Percentiles rank a stretch among this genome's conserved stretches.
Conservation (phyloP, 176 grass and related monocot species). For the Themeda triandra region DNA sequence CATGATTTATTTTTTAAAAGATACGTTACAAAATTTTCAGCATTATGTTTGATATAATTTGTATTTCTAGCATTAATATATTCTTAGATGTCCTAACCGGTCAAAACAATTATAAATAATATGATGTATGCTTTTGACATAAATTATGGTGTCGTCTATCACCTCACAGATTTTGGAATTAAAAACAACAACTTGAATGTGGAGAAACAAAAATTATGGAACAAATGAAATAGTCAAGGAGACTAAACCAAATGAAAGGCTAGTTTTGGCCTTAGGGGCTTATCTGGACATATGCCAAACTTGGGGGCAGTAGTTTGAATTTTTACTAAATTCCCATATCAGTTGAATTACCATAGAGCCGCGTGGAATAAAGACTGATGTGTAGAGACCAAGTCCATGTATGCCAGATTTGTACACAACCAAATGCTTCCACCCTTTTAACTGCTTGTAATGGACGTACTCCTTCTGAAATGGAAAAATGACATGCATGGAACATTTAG, state of each 20-base stretch:
- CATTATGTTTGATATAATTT: not conserved
- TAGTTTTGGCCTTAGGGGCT: not conserved
- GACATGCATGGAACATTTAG: slow-evolving; percentile 2
- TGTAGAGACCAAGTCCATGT: slow-evolving; percentile 95
- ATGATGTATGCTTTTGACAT: not conserved
- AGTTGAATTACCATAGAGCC: slow-evolving; percentile 71
- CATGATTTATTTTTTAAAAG: not conserved
- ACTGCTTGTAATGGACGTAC: slow-evolving; percentile 69
- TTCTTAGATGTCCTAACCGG: not conserved
- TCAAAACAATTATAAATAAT: not conserved
- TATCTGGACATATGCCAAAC: not conserved
- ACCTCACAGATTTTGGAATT: not conserved
- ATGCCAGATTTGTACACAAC: slow-evolving; percentile 94
- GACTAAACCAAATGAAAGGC: not conserved
- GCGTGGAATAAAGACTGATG: slow-evolving; percentile 70
- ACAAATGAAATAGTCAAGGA: not conserved
- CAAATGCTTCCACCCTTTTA: slow-evolving; percentile 83
- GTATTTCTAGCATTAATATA: not conserved
- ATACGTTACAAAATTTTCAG: not conserved
- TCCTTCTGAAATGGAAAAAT: slow-evolving; percentile 67
- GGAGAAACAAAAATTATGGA: not conserved
- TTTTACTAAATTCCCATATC: not conserved
- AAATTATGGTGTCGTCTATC: not conserved
- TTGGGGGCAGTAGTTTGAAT: not conserved
- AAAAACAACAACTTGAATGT: not conserved